phyloP scores from a whole-genome alignment of 75 land plant species.

The Pinus albicaulis region DNA sequence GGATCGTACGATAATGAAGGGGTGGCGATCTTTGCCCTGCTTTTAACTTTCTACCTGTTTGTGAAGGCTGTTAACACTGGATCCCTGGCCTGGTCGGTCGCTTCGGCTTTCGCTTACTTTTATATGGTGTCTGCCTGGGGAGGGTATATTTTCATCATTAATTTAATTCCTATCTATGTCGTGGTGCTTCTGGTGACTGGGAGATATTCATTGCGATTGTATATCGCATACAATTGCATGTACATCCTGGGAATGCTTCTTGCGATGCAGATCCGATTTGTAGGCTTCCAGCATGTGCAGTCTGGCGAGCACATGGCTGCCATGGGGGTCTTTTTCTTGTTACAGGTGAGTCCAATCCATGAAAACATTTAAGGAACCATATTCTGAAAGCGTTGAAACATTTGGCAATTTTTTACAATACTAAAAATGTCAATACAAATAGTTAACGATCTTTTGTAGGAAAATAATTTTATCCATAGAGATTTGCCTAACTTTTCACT shows the following conservation, averaged over 20 bases:
- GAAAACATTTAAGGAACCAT: too few relatives aligned
- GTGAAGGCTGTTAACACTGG: constrained; percentile 99
- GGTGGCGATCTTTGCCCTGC: constrained; percentile 93
- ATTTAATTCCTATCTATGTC: constrained; percentile 91
- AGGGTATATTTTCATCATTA: constrained; percentile 98
- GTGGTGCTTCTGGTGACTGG: constrained; percentile 86
- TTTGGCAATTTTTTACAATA: too few relatives aligned
- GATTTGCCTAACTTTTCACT: too few relatives aligned
- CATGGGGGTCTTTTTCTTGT: constrained; percentile 97
- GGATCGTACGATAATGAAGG: constrained; percentile 99
- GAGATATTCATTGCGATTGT: constrained; percentile 89
- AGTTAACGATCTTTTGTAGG: too few relatives aligned
- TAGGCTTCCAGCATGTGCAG: constrained; percentile 99
- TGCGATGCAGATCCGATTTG: constrained; percentile 99
- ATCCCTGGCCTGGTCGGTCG: constrained; percentile 88
- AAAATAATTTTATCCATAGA: too few relatives aligned
- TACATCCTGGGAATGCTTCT: constrained; percentile 97
- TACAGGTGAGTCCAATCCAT: constrained; percentile 57
- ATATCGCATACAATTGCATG: constrained; percentile 91
- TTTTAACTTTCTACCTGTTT: constrained; percentile 91
- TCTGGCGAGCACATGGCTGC: constrained; percentile 99
- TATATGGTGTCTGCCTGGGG: constrained; percentile 99
- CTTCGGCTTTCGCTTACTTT: constrained; percentile 95
- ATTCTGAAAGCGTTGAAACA: too few relatives aligned
- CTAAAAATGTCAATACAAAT: too few relatives aligned